Evolutionary conservation across 352 stramenopile genomes (phyloP), one percentile per base, ranked within the genome.

Genomic region (Phytophthora pisi): DNA sequence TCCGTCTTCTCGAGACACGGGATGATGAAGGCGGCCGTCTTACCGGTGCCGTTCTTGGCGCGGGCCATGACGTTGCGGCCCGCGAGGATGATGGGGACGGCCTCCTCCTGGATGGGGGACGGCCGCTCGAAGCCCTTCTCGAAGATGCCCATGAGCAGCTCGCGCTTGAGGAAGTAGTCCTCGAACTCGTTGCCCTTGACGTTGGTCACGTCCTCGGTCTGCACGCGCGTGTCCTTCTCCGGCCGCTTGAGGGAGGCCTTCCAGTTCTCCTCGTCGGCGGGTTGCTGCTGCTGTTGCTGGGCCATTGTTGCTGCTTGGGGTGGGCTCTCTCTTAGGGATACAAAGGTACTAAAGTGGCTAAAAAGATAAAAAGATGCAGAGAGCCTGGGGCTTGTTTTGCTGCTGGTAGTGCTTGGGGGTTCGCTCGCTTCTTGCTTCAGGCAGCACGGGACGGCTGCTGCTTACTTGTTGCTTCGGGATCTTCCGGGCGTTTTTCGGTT

Each of bases 171-270:
- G 70, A 99, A 99, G 77, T 99, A 99, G 77, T 99, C 97, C 89
- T 99, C 97, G 82, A 99, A 99, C 52, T 99, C 97, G 71, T 99
- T 98, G 72, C 98, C 97, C 74, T 99, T 99, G 51, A 98, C 98
- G 74, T 98, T 97, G 51, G 97, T 99, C 66, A 99, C 97, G 83
- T 99, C 97, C 79, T 96, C 91, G 34, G 91, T 97, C 69, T 96
- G 89, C 72, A 96, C 79, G 66, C 91, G 90, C 68, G 86, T 97
- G 72, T 97, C 91, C 51, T 93, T 94, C 34, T 79, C 79, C 5
- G 91, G 91, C 23, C 82, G 82, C 77, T 93, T 95, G 38, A 96
- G 72, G 38, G 70, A 77, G 40, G 71, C 65, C 66, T 96, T 95
- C 88, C 86, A 96, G 70, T 87, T 79, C 42, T 88, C 82, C 7